Evolutionary conservation across 23 red algal genomes (phyloP).

Genomic region (Cyanidiococcus yangmingshanensis): DNA sequence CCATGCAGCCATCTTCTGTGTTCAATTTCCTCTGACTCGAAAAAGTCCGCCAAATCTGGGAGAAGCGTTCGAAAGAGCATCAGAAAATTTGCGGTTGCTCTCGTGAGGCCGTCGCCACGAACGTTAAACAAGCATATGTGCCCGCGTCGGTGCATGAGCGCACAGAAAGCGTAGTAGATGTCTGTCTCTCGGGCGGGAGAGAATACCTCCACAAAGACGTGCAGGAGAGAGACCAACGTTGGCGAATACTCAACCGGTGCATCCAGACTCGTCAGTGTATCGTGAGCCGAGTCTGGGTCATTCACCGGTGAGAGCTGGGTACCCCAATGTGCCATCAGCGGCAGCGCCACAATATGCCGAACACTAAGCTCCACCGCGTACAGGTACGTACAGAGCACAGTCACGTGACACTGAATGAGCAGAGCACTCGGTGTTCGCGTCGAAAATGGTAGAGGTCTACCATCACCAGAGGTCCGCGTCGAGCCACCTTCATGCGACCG

Average conservation of each 20-base stretch:
- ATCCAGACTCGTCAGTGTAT: constrained; percentile 20
- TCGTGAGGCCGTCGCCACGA: constrained; percentile 22
- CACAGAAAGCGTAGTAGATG: constrained; percentile 42
- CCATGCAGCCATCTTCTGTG: constrained; percentile 44
- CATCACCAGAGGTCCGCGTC: neutral
- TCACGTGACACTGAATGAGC: neutral
- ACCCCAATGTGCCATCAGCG: neutral
- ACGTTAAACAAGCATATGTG: constrained; percentile 29
- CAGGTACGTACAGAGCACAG: constrained; percentile 2
- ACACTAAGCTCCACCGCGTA: neutral
- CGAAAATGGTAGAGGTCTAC: neutral
- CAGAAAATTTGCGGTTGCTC: constrained; percentile 48
- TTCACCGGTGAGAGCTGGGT: neutral
- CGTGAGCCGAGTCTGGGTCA: neutral
- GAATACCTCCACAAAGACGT: constrained; percentile 54
- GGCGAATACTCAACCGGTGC: constrained; percentile 30
- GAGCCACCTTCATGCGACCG: neutral
- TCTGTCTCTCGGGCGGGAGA: constrained; percentile 38
- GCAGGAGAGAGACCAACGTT: constrained; percentile 53
- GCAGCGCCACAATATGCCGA: neutral
- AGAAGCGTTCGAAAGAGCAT: constrained; percentile 54
- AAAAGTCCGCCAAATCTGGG: constrained; percentile 59
- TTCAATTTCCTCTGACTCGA: constrained; percentile 72
- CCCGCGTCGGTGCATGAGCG: constrained; percentile 47
- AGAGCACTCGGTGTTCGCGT: neutral